Evolutionary conservation across 495 filamentous ascomycete species (phyloP), one percentile per base, ranked within the genome.

Genomic region (Tuber microsphaerosporum): DNA sequence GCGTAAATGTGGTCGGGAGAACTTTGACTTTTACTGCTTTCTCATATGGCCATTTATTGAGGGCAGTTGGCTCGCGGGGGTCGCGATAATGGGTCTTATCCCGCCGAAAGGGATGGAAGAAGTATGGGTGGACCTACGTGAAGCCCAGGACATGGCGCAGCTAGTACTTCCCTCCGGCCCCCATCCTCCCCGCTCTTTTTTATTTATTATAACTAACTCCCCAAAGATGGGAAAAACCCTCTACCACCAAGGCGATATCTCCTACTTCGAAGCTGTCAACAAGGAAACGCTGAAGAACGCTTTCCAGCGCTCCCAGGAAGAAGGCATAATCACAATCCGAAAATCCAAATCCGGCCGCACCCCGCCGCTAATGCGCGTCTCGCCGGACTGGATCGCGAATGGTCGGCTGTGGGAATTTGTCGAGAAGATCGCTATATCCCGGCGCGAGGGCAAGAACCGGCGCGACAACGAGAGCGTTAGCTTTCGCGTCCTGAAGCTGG

Each of bases 1-100:
- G 83, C 87, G 94, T 34, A 85, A 86, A 3, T 89, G 87, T 48
- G 95, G 94, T 3, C 86, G 94, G 37, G 94, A 98, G 82, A 97
- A 97, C 81, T 98, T 91, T 82, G 95, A 98, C 81, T 99, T 98
- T 84, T 97, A 99, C 84, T 97, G 94, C 84, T 98, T 97, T 87
- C 84, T 98, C 34, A 93, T 98, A 77, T 98, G 95, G 95, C 95
- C 95, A 0, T 98, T 98, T 80, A 93, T 97, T 74, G 95, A 99
- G 82, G 91, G 93, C 0, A 89, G 86, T 70, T 99, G 95, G 95
- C 89, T 98, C 20, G 94, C 92, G 10, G 91, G 93, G 0, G 90
- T 97, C 0, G 92, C 92, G 2, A 87, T 97, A 2, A 89, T 96
- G 84, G 92, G 94, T 17, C 87, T 98, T 12, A 91, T 92, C 0